Percentiles rank a stretch among this genome's conserved stretches.
Evolutionary conservation across 805 yeast species (phyloP).

Genomic region (Saccharomycopsis sp.): DNA sequence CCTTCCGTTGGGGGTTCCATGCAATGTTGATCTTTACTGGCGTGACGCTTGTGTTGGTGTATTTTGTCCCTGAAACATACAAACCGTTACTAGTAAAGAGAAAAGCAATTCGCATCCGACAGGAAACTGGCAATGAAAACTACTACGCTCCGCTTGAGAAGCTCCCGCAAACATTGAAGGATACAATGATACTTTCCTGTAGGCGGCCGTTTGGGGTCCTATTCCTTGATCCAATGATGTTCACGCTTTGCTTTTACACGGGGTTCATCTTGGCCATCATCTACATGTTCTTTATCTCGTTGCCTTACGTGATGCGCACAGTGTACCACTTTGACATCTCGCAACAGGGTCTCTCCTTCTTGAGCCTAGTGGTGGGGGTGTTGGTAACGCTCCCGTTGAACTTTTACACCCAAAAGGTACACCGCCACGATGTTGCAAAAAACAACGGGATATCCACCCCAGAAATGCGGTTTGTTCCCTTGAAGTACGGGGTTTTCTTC

Average conservation of each 20-base stretch:
- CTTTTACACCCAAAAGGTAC: conserved; percentile 33
- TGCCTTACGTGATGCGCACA: conserved; percentile 44
- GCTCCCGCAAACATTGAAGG: conserved; percentile 33
- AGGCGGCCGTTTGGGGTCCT: conserved; percentile 47
- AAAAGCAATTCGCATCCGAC: conserved; percentile 41
- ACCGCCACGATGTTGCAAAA: conserved; percentile 29
- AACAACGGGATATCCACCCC: conserved; percentile 52
- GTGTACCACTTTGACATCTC: conserved; percentile 40
- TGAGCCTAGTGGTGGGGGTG: conserved; percentile 50
- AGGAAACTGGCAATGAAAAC: conserved; percentile 44
- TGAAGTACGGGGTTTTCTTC: conserved; percentile 40
- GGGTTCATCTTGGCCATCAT: conserved; percentile 60
- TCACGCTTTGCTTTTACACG: conserved; percentile 52
- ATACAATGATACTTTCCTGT: conserved; percentile 34
- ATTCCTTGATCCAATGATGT: conserved; percentile 48
- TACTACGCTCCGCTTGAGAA: conserved; percentile 54
- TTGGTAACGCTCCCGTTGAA: conserved; percentile 41
- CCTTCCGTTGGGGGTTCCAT: conserved; percentile 63
- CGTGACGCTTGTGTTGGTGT: conserved; percentile 35
- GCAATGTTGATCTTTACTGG: conserved; percentile 47
- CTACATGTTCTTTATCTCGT: conserved; percentile 53
- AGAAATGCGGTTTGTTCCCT: conserved; percentile 47
- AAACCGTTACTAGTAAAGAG: conserved; percentile 42
- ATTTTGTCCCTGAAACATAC: conserved; percentile 48
- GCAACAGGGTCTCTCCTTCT: conserved; percentile 48